A percentile compares a stretch with the other conserved stretches of the same genome.
Evolutionary conservation across 2,329 filamentous ascomycete genomes (phyloP).

Genomic region (Raffaelea arxii): DNA sequence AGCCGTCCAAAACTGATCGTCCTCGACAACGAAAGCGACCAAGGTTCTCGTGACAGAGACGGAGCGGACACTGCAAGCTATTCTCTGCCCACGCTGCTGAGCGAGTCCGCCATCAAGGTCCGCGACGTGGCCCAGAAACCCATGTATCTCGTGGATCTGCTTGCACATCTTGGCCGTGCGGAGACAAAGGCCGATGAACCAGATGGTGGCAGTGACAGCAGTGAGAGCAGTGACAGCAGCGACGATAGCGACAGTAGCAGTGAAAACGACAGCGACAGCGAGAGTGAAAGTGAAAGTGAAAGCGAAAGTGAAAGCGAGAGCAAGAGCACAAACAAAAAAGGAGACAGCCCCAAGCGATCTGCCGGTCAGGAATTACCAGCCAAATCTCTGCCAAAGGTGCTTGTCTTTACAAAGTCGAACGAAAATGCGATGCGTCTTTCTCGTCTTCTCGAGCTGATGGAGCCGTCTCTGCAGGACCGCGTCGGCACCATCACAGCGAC

Average conservation of each 20-base stretch:
- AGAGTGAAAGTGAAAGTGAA: slow-evolving; percentile 21
- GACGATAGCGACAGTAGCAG: not conserved
- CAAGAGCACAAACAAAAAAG: slow-evolving; percentile 14
- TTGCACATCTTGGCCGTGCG: too few relatives aligned
- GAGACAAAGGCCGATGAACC: not conserved
- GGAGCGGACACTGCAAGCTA: slow-evolving; percentile 17
- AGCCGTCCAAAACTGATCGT: slow-evolving; percentile 66
- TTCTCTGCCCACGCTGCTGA: slow-evolving; percentile 50
- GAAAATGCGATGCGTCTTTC: slow-evolving; percentile 81
- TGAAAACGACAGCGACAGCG: slow-evolving; percentile 11
- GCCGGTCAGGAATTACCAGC: not conserved
- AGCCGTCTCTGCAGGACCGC: slow-evolving; percentile 43
- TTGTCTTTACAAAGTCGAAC: slow-evolving; percentile 88
- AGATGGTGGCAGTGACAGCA: slow-evolving; percentile 15
- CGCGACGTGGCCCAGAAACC: slow-evolving; percentile 66
- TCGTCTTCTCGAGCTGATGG: slow-evolving; percentile 62
- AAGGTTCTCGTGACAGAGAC: slow-evolving; percentile 28
- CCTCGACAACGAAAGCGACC: slow-evolving; percentile 41
- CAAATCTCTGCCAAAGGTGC: slow-evolving; percentile 28
- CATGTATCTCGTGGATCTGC: slow-evolving; percentile 70
- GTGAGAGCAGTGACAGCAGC: not conserved
- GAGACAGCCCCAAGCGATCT: slow-evolving; percentile 10
- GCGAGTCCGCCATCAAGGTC: slow-evolving; percentile 59
- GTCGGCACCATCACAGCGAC: slow-evolving; percentile 70
- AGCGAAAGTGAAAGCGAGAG: slow-evolving; percentile 3